Base-by-base conservation (phyloP, 179 eudicot genomes). In the Drosera spatulata region DNA sequence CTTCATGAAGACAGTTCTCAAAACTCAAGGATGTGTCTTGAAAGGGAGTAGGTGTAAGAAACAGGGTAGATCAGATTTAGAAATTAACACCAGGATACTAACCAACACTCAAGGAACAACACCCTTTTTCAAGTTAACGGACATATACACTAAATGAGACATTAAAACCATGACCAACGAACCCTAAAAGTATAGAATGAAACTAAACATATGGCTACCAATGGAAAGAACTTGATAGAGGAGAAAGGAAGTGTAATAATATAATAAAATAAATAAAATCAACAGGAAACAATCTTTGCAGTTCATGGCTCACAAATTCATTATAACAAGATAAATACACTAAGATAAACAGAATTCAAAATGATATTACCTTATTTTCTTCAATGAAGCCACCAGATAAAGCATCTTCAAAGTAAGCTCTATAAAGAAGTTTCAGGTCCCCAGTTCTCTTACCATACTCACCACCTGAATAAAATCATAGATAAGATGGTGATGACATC, bases 401-500 rank as follows among this genome's bases (percentile, higher is more conserved):
- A 60, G 95, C 75, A 80, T 86, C 87, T 22, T 79, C 58, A 55
- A 84, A 72, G 80, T 82, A 93, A 53, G 91, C 85, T 80, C 88
- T 80, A 70, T 82, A 93, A 14, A 93, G 88, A 39, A 85, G 87
- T 84, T 93, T 93, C 61, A 93, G 71, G 70, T 89, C 99, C 69
- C 83, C 85, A 62, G 83, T 83, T 59, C 77, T 89, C 66, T 84
- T 79, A 61, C 79, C 94, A 83, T 73, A 89, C 54, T 86, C 91
- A 50, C 99, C 99, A 69, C 86, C 99, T 93, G 69, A 55, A 50
- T 33, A 64, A 69, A 12, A 56, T 10, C 5, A 5, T 2, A 15
- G 12, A 37, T 3, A 39, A 5, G 14, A 53, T 5, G 39, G 37
- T 39, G 33, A 22, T 22, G n/a, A 11, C 53, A 22, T 22, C 33